Conservation (phyloP, 768 basidiomycete species). For the Mycena galopus region DNA sequence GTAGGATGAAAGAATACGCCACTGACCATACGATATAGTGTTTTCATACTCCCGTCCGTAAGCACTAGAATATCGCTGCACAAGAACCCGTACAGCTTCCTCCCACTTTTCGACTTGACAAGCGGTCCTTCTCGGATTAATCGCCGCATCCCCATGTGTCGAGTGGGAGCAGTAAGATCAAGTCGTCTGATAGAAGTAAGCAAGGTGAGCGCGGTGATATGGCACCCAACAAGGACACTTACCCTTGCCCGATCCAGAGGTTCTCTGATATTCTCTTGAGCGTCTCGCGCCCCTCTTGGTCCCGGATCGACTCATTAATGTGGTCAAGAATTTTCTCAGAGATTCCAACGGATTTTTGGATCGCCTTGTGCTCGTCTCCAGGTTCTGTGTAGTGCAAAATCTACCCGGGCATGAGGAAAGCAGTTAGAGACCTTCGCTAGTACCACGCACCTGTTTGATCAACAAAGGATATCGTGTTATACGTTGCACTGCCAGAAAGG, state of each 20-base stretch:
- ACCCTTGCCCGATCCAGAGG: constrained; percentile 92
- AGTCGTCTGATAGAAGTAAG: constrained; percentile 63
- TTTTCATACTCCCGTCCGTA: constrained; percentile 77
- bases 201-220: constrained; percentile 1
- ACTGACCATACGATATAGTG: constrained; percentile 87
- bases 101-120: constrained; percentile 86
- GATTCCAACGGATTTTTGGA: constrained; percentile 67
- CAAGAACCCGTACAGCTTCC: constrained; percentile 81
- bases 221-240: constrained; percentile 36
- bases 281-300: constrained; percentile 85
- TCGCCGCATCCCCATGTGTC: constrained; percentile 83
- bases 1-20: not conserved
- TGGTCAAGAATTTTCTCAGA: constrained; percentile 81
- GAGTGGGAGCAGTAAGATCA: constrained; percentile 92
- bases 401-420: constrained; percentile 46
- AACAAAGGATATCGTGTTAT: constrained; percentile 95
- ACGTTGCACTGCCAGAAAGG: constrained; percentile 82
- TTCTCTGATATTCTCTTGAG: constrained; percentile 80
- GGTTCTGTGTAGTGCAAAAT: constrained; percentile 85
- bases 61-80: constrained; percentile 93
- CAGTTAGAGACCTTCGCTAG: not conserved
- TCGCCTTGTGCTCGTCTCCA: constrained; percentile 69
- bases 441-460: constrained; percentile 72
- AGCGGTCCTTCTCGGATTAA: constrained; percentile 85
- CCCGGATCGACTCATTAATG: constrained; percentile 92